Percentiles rank a stretch among this genome's conserved stretches.
phyloP scores from a whole-genome alignment of 2,329 filamentous ascomycete genomes.

The Hypoxylon sp. region DNA sequence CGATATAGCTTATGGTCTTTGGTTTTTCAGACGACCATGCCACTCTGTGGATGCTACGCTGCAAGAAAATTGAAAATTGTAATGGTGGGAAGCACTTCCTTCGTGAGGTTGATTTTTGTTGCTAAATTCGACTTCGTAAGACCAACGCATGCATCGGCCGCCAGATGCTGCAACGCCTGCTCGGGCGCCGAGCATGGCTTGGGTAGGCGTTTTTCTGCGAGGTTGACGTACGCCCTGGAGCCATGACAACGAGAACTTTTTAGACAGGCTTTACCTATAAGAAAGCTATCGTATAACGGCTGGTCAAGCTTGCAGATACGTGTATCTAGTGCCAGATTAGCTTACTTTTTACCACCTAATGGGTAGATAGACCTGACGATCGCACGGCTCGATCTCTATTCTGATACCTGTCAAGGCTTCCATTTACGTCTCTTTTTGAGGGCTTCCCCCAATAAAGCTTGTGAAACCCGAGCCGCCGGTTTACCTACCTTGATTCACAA shows the following conservation, averaged over 20 bases:
- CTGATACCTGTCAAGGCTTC: not conserved
- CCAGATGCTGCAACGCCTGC: constrained; percentile 2
- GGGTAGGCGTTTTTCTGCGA: constrained; percentile 20
- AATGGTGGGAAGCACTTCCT: constrained; percentile 11
- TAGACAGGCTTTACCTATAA: not conserved
- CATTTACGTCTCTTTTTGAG: not conserved
- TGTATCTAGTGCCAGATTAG: constrained; percentile 7
- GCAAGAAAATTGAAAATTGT: constrained; percentile 25
- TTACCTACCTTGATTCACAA: not conserved
- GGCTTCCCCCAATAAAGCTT: not conserved
- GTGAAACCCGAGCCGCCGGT: not conserved
- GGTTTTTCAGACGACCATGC: constrained; percentile 20
- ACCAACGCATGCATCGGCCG: constrained; percentile 25
- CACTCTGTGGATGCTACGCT: constrained; percentile 22
- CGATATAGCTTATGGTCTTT: constrained; percentile 12
- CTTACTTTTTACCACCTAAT: constrained; percentile 10
- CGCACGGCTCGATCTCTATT: constrained; percentile 10
- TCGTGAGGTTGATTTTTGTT: constrained; percentile 31
- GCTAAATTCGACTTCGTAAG: constrained; percentile 28
- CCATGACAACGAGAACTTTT: constrained; percentile 1
- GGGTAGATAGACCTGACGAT: constrained; percentile 23
- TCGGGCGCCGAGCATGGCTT: constrained; percentile 7
- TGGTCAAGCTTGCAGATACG: constrained; percentile 24
- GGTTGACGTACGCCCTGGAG: not conserved
- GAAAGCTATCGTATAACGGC: constrained; percentile 12